Evolutionary conservation across 164 flowering plant genomes (phyloP).

Genomic region (Stephania japonica): DNA sequence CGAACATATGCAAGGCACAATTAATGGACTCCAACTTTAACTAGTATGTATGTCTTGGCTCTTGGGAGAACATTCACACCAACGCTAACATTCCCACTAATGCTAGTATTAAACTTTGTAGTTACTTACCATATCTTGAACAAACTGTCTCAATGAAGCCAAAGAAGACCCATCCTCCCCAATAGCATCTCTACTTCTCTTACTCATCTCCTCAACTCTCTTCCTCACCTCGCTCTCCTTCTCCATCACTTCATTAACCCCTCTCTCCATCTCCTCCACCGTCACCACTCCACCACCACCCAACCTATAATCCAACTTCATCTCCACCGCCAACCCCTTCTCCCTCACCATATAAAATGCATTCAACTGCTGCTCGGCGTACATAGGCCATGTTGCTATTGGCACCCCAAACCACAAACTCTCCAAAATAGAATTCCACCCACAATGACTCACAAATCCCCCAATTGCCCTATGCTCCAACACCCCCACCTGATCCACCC

Average conservation of each 20-base stretch:
- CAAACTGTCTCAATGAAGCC: background rate
- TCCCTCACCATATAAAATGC: slow-evolving; percentile 15
- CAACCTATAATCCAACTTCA: slow-evolving; percentile 13
- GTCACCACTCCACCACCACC: background rate
- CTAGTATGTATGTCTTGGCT: too few species aligned
- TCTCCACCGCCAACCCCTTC: slow-evolving; percentile 15
- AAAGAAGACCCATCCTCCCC: slow-evolving; percentile 4
- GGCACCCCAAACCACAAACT: slow-evolving; percentile 21
- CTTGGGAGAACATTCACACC: too few species aligned
- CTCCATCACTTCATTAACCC: too few species aligned
- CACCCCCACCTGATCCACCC: slow-evolving; percentile 16
- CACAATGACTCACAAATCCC: slow-evolving; percentile 19
- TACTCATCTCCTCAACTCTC: background rate
- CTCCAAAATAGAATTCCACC: slow-evolving; percentile 21
- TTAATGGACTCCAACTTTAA: too few species aligned
- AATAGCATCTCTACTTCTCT: background rate
- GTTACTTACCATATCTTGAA: background rate
- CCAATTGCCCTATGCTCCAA: slow-evolving; percentile 14
- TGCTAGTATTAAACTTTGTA: too few species aligned
- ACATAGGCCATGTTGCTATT: slow-evolving; percentile 13
- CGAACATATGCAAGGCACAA: too few species aligned
- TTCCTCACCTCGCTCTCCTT: too few species aligned
- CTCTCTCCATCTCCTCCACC: slow-evolving; percentile 7
- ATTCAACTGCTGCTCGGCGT: slow-evolving; percentile 12
- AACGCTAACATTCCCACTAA: too few species aligned